phyloP scores from a whole-genome alignment of 2,329 filamentous ascomycete species.

The Fusarium circinatum region DNA sequence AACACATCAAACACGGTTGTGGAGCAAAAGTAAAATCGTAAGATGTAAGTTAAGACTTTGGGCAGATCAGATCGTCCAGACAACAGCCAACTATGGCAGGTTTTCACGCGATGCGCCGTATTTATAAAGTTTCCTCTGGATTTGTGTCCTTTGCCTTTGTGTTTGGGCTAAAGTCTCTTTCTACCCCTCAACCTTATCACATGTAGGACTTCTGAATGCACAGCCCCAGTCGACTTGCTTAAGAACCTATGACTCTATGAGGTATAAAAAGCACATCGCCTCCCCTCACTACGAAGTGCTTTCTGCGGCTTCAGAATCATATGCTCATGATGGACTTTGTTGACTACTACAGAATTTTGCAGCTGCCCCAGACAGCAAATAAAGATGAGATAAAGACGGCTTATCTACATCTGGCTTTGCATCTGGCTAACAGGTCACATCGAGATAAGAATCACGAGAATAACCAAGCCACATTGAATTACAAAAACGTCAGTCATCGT shows the following conservation, averaged over 20 bases:
- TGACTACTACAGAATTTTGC: background rate
- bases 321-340: background rate
- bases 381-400: background rate
- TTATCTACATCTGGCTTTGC: background rate
- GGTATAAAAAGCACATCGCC: too few species aligned
- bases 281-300: background rate
- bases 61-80: background rate
- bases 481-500: background rate
- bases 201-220: background rate
- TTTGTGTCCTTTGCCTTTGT: background rate
- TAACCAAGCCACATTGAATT: background rate
- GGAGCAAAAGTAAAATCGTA: background rate
- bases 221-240: background rate
- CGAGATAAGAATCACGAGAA: background rate
- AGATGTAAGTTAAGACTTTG: background rate
- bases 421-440: background rate
- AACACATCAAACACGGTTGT: too few species aligned
- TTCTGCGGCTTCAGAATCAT: too few species aligned
- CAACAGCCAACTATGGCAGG: background rate
- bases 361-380: background rate
- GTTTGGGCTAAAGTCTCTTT: background rate
- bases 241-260: background rate
- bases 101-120: rapidly evolving
- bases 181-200: background rate
- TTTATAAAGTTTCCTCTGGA: background rate